These are phyloP conservation scores for Leccinum disarticulatum DNA, from an alignment of 768 basidiomycete genomes.

Conservation along the genomic window DNA sequence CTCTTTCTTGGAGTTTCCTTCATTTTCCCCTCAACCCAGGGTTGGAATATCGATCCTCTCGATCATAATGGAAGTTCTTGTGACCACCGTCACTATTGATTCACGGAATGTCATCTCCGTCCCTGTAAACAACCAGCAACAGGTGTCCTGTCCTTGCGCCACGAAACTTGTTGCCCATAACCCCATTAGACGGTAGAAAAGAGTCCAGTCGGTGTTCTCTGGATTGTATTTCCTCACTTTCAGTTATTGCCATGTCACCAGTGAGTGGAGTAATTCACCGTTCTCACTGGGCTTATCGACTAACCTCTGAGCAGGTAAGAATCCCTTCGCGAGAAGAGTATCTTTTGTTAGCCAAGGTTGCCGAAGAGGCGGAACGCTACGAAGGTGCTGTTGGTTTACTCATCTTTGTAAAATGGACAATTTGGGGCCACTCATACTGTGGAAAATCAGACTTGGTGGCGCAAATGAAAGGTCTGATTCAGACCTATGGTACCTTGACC, in stretches of 20 bases:
- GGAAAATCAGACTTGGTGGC: constrained; percentile 60
- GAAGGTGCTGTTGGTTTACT: constrained; percentile 52
- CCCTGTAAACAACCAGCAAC: constrained; percentile 15
- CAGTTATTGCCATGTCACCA: constrained; percentile 26
- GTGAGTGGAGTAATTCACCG: constrained; percentile 20
- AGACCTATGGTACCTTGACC: constrained; percentile 65
- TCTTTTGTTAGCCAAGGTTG: constrained; percentile 72
- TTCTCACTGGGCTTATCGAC: constrained; percentile 3
- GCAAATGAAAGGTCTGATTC: constrained; percentile 75
- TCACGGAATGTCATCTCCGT: constrained; percentile 12
- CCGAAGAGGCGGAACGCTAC: constrained; percentile 87
- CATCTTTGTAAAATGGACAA: not conserved
- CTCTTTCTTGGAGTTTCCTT: constrained; percentile 13
- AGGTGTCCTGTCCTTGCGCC: constrained; percentile 10
- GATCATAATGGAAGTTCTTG: constrained; percentile 5
- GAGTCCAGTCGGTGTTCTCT: constrained; percentile 9
- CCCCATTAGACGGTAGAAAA: constrained; percentile 33
- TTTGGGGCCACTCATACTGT: constrained; percentile 18
- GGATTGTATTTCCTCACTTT: constrained; percentile 10
- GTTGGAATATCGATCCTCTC: constrained; percentile 10
- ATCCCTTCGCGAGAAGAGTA: constrained; percentile 40
- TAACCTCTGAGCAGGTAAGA: constrained; percentile 25
- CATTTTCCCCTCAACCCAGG: constrained; percentile 33
- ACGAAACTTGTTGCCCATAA: constrained; percentile 30
- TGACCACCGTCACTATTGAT: constrained; percentile 6